phyloP scores from a whole-genome alignment of 306 rosid genomes.

The Quercus parvula region DNA sequence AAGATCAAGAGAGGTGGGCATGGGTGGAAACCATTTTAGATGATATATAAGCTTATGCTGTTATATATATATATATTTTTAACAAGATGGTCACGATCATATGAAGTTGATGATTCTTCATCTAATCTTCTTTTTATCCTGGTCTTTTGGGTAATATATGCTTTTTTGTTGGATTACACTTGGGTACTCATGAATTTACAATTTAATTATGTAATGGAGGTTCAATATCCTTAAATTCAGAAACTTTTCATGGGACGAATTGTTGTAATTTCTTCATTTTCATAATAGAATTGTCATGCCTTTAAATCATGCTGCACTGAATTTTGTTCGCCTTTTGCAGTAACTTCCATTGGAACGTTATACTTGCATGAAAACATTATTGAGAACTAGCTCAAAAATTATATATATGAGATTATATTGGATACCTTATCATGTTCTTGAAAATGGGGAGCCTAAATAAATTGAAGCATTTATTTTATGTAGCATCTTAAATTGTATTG shows the following conservation, averaged over 20 bases:
- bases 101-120: constrained; percentile 21
- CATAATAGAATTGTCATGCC: background rate
- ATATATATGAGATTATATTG: background rate
- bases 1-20: constrained; percentile 57
- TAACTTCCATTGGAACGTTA: background rate
- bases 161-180: background rate
- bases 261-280: background rate
- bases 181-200: background rate
- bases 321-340: background rate
- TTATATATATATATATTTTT: background rate
- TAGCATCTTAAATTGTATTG: background rate
- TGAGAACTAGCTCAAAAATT: background rate
- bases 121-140: constrained; percentile 2
- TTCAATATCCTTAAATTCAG: background rate
- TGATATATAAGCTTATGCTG: constrained; percentile 37
- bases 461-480: background rate
- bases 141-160: background rate
- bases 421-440: background rate
- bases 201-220: background rate
- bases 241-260: background rate
- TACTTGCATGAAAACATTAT: background rate
- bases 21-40: constrained; percentile 33
- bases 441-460: background rate
- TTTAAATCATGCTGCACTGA: background rate
- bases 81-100: constrained; percentile 5